Evolutionary conservation across 345 rosid species (phyloP).

Genomic region (Brassica nigra): DNA sequence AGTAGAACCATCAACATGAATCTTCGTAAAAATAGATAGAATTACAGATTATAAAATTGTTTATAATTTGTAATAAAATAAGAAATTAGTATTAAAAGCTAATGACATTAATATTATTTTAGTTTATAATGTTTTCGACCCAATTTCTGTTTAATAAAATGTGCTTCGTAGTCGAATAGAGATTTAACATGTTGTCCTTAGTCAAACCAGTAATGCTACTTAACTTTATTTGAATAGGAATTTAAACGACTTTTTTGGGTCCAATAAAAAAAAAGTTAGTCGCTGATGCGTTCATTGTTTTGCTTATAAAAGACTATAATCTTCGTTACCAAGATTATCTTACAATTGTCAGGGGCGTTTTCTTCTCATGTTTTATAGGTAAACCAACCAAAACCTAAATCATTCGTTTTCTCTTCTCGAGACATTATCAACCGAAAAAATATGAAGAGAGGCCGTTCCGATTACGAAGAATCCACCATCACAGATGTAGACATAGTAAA

Average conservation of each 20-base stretch:
- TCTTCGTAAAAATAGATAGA: not conserved
- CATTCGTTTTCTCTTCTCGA: not conserved
- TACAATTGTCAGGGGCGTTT: not conserved
- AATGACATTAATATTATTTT: not conserved
- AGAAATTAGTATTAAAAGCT: not conserved
- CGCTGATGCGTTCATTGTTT: not conserved
- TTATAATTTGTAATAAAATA: too few relatives aligned
- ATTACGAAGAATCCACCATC: constrained; percentile 32
- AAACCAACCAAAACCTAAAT: constrained; percentile 17
- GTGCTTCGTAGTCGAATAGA: not conserved
- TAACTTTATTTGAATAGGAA: constrained; percentile 9
- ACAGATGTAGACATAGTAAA: constrained; percentile 46
- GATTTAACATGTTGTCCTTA: not conserved
- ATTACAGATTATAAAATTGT: too few relatives aligned
- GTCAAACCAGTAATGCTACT: constrained; percentile 33
- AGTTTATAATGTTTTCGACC: not conserved
- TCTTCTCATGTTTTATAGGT: not conserved
- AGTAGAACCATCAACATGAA: not conserved
- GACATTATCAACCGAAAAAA: not conserved
- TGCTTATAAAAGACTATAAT: constrained; percentile 7
- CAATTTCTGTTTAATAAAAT: not conserved
- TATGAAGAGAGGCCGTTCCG: constrained; percentile 52
- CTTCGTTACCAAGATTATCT: constrained; percentile 9
- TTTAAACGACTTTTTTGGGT: constrained; percentile 13
- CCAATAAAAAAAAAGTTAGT: constrained; percentile 4